phyloP scores from a whole-genome alignment of 129 eudicot species.

The Flaveria ramosissima region DNA sequence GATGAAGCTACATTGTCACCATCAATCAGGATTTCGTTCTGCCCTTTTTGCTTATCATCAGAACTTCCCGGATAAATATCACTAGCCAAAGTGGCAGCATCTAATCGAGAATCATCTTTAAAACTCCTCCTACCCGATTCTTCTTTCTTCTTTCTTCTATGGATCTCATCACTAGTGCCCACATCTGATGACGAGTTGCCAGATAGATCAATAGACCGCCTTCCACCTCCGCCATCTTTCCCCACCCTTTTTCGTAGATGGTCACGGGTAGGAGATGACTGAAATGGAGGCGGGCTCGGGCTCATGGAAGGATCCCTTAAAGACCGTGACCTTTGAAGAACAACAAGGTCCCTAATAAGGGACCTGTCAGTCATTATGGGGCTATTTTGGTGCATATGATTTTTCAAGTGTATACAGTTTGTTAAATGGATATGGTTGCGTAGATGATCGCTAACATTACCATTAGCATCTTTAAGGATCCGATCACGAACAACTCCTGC shows the following conservation, averaged over 20 bases:
- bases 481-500: conserved; percentile 82
- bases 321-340: conserved; percentile 85
- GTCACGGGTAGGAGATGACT: conserved; percentile 64
- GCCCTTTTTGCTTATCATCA: conserved; percentile 42
- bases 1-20: conserved; percentile 67
- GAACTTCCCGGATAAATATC: conserved; percentile 48
- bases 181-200: conserved; percentile 46
- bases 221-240: conserved; percentile 37
- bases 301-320: conserved; percentile 78
- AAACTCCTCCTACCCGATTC: conserved; percentile 49
- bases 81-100: conserved; percentile 42
- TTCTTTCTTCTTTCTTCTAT: conserved; percentile 50
- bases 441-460: conserved; percentile 75
- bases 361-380: conserved; percentile 69
- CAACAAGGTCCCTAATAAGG: conserved; percentile 85
- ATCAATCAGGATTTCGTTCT: conserved; percentile 37
- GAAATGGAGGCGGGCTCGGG: conserved; percentile 74
- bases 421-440: conserved; percentile 92
- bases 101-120: conserved; percentile 40
- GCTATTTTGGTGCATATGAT: conserved; percentile 92
- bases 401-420: conserved; percentile 92
- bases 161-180: conserved; percentile 39
- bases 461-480: conserved; percentile 92
- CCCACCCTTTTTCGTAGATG: conserved; percentile 46
- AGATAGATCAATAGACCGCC: conserved; percentile 57